These are phyloP conservation scores for Spinacia oleracea DNA, from an alignment of 179 eudicot species.

Conservation along the genomic window DNA sequence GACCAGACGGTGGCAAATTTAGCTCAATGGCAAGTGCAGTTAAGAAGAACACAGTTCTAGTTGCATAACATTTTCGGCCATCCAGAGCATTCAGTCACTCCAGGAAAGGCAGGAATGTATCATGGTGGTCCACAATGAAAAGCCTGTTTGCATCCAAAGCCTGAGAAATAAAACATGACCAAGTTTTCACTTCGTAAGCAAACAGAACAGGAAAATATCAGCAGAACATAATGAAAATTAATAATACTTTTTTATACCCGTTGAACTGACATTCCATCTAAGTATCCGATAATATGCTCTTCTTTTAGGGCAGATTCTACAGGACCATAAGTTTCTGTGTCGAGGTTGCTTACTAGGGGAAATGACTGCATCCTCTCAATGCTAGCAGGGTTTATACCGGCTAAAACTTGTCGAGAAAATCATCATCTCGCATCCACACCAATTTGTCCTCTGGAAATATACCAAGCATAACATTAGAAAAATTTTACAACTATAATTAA, in stretches of 20 bases:
- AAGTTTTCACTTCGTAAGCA: background rate
- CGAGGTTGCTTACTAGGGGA: conserved; percentile 88
- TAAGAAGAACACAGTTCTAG: conserved; percentile 76
- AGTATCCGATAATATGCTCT: conserved; percentile 63
- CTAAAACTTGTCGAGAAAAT: conserved; percentile 88
- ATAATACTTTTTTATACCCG: conserved; percentile 49
- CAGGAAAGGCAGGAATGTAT: conserved; percentile 72
- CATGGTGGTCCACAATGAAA: conserved; percentile 80
- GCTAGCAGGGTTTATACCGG: conserved; percentile 84
- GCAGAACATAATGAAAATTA: too few species aligned
- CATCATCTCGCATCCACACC: conserved; percentile 97
- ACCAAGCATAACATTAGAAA: conserved; percentile 13
- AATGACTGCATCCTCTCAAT: conserved; percentile 68
- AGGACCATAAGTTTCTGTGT: conserved; percentile 67
- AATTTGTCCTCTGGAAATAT: conserved; percentile 69
- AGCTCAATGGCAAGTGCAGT: conserved; percentile 81
- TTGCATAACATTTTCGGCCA: conserved; percentile 82
- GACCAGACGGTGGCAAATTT: conserved; percentile 53
- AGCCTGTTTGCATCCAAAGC: conserved; percentile 79
- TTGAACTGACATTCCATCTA: conserved; percentile 83
- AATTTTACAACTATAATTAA: background rate
- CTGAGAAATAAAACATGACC: conserved; percentile 39
- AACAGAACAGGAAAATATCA: background rate
- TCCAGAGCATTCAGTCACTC: conserved; percentile 78
- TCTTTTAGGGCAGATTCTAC: conserved; percentile 75